phyloP scores from a whole-genome alignment of 257 asterid genomes.

The Plectranthus barbatus region DNA sequence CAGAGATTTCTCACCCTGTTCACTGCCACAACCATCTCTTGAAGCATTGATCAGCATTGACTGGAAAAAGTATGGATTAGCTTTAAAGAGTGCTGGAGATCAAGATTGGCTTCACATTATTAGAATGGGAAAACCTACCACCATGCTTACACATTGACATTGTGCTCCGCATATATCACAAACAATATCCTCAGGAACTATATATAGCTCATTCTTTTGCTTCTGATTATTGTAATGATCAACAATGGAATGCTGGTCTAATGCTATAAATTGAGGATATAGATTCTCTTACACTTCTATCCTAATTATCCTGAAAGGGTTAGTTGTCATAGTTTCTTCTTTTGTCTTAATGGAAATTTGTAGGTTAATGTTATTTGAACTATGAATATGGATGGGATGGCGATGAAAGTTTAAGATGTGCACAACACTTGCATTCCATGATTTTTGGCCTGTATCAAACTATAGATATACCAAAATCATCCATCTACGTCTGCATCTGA shows the following conservation, averaged over 20 bases:
- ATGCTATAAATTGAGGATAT: not conserved
- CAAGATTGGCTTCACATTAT: constrained; percentile 42
- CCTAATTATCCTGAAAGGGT: too few species aligned
- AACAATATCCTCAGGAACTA: constrained; percentile 51
- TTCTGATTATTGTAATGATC: not conserved
- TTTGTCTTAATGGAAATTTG: constrained; percentile 25
- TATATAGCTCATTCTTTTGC: constrained; percentile 1
- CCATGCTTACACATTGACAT: constrained; percentile 54
- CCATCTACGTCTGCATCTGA: too few species aligned
- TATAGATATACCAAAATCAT: too few species aligned
- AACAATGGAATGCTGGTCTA: not conserved
- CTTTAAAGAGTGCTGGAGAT: constrained; percentile 41
- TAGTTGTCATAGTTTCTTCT: too few species aligned
- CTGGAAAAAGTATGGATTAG: constrained; percentile 77
- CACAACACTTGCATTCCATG: not conserved
- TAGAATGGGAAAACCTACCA: constrained; percentile 84
- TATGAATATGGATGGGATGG: not conserved
- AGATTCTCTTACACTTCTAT: too few species aligned
- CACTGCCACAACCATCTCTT: constrained; percentile 45
- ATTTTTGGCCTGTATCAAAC: not conserved
- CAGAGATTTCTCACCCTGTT: constrained; percentile 64
- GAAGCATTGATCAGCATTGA: constrained; percentile 62
- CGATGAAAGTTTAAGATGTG: not conserved
- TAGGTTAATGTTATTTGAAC: not conserved
- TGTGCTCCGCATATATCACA: constrained; percentile 51